Evolutionary conservation across 106 monocot genomes (phyloP).

Genomic region (Dendrobium officinale): DNA sequence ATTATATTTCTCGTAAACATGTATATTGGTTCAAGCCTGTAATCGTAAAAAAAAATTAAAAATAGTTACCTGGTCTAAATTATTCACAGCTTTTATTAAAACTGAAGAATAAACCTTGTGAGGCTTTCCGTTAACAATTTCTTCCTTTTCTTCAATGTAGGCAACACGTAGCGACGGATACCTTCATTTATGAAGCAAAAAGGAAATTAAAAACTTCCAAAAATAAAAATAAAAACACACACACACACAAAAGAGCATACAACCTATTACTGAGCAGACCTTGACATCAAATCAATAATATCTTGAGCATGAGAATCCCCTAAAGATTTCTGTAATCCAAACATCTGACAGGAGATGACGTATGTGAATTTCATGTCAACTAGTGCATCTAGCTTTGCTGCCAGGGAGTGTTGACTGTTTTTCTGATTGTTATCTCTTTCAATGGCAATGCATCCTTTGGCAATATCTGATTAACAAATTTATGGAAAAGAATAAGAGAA

Average conservation of each 20-base stretch:
- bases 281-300: conserved; percentile 66
- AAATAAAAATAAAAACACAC: neutral
- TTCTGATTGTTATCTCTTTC: conserved; percentile 37
- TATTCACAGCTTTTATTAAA: conserved; percentile 58
- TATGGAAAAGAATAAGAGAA: neutral
- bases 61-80: conserved; percentile 54
- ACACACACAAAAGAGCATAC: neutral
- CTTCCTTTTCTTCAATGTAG: conserved; percentile 75
- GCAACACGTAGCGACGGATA: conserved; percentile 63
- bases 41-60: neutral
- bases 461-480: conserved; percentile 33
- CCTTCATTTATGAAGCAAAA: conserved; percentile 24
- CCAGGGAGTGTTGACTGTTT: conserved; percentile 21
- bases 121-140: conserved; percentile 19
- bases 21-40: neutral
- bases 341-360: conserved; percentile 63
- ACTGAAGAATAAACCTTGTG: conserved; percentile 60
- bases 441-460: conserved; percentile 26
- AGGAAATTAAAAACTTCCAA: neutral
- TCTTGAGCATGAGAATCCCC: conserved; percentile 66
- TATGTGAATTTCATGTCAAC: conserved; percentile 74
- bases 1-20: neutral
- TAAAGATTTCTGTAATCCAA: conserved; percentile 44
- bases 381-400: conserved; percentile 50
- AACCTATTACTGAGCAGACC: conserved; percentile 16